Evolutionary conservation across 192 early-diverging fungal genomes (phyloP).

Genomic region (Podila minutissima): DNA sequence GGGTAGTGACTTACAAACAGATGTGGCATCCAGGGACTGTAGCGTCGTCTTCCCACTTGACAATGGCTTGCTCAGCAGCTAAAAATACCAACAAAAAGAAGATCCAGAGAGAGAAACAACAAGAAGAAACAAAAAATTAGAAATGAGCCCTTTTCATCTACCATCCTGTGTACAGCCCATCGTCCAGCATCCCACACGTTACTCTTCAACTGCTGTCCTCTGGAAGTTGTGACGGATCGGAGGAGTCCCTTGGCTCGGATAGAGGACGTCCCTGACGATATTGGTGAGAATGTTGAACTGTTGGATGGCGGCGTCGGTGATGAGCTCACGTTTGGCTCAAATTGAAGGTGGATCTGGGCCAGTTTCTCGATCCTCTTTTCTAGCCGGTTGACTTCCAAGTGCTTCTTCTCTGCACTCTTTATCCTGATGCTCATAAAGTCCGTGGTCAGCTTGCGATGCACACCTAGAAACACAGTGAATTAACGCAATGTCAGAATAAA

Average conservation of each 20-base stretch:
- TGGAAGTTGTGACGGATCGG: constrained; percentile 41
- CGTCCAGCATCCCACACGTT: neutral
- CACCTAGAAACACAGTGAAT: constrained; percentile 36
- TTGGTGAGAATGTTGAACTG: constrained; percentile 25
- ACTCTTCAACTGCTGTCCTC: constrained; percentile 52
- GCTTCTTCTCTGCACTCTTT: constrained; percentile 64
- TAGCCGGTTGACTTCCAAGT: constrained; percentile 75
- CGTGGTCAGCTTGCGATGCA: constrained; percentile 58
- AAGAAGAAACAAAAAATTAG: too few relatives aligned
- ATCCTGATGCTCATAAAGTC: constrained; percentile 60
- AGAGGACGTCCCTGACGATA: constrained; percentile 22
- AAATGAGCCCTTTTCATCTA: too few relatives aligned
- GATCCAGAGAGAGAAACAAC: neutral
- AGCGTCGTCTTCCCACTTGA: constrained; percentile 62
- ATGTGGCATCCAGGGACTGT: constrained; percentile 50
- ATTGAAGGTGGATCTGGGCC: constrained; percentile 30
- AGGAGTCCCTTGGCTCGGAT: constrained; percentile 40
- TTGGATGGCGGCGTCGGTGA: constrained; percentile 10
- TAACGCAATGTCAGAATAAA: too few relatives aligned
- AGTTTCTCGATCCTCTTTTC: constrained; percentile 82
- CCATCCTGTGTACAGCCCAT: too few relatives aligned
- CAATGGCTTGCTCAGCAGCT: constrained; percentile 53
- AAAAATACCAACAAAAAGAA: constrained; percentile 7
- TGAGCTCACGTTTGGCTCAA: constrained; percentile 4
- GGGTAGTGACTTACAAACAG: constrained; percentile 50